Conservation (phyloP, 805 yeast genomes). For the Nakazawaea laoshanensis region DNA sequence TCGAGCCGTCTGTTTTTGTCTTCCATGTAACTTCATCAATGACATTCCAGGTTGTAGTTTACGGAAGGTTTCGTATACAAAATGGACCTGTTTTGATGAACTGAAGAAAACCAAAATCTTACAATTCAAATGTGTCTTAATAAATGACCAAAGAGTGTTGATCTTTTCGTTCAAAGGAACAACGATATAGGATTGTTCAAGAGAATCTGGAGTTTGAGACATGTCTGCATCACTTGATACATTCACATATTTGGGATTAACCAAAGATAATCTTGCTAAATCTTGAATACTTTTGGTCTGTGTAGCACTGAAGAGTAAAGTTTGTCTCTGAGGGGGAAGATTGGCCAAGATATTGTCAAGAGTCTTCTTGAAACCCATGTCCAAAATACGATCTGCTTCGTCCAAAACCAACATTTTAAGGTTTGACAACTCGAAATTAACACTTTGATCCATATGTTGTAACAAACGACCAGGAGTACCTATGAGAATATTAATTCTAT, state of each 20-base stretch:
- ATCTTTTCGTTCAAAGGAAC: conserved; percentile 73
- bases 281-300: conserved; percentile 78
- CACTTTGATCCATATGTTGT: conserved; percentile 87
- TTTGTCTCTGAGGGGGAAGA: conserved; percentile 75
- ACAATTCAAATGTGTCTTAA: conserved; percentile 71
- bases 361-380: conserved; percentile 86
- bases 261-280: conserved; percentile 69
- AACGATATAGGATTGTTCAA: conserved; percentile 76
- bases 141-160: conserved; percentile 78
- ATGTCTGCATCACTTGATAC: conserved; percentile 23
- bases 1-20: conserved; percentile 85
- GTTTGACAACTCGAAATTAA: conserved; percentile 66
- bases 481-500: conserved; percentile 70
- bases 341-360: conserved; percentile 73
- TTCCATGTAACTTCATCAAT: conserved; percentile 75
- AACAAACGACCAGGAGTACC: conserved; percentile 90
- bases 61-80: conserved; percentile 78
- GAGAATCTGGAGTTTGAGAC: conserved; percentile 60
- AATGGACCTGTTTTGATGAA: conserved; percentile 87
- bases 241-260: conserved; percentile 53
- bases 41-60: conserved; percentile 90
- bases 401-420: conserved; percentile 76
- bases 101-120: conserved; percentile 80
- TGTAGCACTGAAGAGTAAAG: conserved; percentile 81
- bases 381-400: conserved; percentile 89